Evolutionary conservation across 805 yeast species (phyloP), one percentile per base, ranked within the genome.

Genomic region (Candida tammaniensis): DNA sequence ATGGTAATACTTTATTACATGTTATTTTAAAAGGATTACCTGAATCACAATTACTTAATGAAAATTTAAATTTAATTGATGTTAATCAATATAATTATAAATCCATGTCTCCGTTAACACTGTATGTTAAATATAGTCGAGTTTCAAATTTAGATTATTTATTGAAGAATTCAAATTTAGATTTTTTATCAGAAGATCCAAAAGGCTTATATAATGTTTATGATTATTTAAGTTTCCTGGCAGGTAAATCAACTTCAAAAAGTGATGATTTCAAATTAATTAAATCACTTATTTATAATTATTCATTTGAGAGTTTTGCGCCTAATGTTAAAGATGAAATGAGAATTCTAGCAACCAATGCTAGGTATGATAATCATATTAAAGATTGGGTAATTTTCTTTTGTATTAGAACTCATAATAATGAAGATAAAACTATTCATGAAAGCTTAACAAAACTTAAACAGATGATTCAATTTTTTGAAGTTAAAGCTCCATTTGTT

Each of bases 1-100:
- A 76, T 36, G 91, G 91, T 0, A 87, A 88, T 51, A 78, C 93
- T 0, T 51, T 91, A 3, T 59, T 91, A 20, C 98, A 91, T 57
- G 72, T 84, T 3, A 61, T 86, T 19, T 72, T 74, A 31, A 70
- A 71, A 10, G 70, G 73, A 11, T 55, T 85, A 18, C 36, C 48
- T 2, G 49, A 45, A 23, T 53, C 68, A 0, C 28, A 43, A 12
- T 31, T 66, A 12, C 48, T 64, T 17, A 18, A 47, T 9, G 32
- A 39, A 14, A 51, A 57, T 19, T 47, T 54, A 5, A 65, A 66
- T 26, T 55, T 69, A 5, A 39, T 67, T 12, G 47, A 65, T 39
- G 48, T 86, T 9, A 86, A 91, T 53, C 73, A 70, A 38, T 54
- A 72, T 13, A 89, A 86, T 51, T 47, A 51, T 9, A 72, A 72